Percentiles rank a stretch among this genome's conserved stretches.
Evolutionary conservation across 78 protist genomes (phyloP).

Genomic region (Parvularia atlantis): DNA sequence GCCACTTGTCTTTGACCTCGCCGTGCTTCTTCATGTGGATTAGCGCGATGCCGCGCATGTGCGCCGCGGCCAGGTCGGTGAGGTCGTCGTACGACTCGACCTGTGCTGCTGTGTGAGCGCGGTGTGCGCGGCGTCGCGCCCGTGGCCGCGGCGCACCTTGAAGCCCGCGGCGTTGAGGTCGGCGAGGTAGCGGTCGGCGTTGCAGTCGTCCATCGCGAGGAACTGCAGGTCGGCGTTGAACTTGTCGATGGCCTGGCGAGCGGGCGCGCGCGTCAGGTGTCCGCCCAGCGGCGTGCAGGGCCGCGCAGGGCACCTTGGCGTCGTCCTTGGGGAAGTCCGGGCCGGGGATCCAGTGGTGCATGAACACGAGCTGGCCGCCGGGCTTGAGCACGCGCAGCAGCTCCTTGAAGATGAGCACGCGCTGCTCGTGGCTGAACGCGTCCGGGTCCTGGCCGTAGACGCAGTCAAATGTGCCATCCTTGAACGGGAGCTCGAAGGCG

Average conservation of each 20-base stretch:
- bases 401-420: background rate
- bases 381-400: background rate
- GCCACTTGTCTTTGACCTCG: background rate
- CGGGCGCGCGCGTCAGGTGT: background rate
- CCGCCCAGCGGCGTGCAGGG: background rate
- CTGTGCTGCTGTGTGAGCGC: no score
- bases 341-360: conserved; percentile 1
- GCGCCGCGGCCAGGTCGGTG: background rate
- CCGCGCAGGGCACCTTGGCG: background rate
- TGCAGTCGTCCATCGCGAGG: background rate
- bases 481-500: background rate
- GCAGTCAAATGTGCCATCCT: background rate
- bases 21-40: background rate
- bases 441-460: background rate
- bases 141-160: background rate
- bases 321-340: background rate
- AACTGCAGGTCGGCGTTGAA: background rate
- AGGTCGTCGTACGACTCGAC: background rate
- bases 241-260: background rate
- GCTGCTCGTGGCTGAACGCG: background rate
- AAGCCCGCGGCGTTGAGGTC: background rate
- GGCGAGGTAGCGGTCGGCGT: background rate
- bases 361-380: background rate
- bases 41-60: background rate
- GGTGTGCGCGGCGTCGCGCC: no score